phyloP scores from a whole-genome alignment of 371 early-diverging fungal genomes.

The Mortierella sp. region DNA sequence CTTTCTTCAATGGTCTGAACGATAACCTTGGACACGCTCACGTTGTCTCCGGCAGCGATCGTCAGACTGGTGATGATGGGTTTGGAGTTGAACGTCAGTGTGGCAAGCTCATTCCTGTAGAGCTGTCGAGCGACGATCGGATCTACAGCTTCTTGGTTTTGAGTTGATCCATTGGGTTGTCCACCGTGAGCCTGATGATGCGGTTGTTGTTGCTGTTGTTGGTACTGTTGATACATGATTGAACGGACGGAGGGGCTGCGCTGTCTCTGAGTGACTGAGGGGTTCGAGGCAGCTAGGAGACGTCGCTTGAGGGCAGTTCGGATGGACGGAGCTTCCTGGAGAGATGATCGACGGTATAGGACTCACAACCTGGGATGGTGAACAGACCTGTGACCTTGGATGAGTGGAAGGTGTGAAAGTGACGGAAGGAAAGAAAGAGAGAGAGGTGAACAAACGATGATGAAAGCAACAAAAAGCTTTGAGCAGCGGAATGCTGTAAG shows the following conservation, averaged over 20 bases:
- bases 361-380: no score
- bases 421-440: neutral
- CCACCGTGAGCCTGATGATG: slow-evolving; percentile 30
- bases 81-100: slow-evolving; percentile 88
- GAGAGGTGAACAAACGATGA: neutral
- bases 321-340: no score
- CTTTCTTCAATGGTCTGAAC: slow-evolving; percentile 87
- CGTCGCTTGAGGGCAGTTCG: no score
- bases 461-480: no score
- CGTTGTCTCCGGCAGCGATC: slow-evolving; percentile 83
- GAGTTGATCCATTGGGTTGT: slow-evolving; percentile 10
- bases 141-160: slow-evolving; percentile 44
- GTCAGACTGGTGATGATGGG: slow-evolving; percentile 93
- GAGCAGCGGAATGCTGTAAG: no score
- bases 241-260: neutral
- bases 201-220: slow-evolving; percentile 21
- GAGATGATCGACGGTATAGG: no score
- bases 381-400: neutral
- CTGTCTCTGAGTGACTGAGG: neutral
- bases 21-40: slow-evolving; percentile 71
- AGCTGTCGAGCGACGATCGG: slow-evolving; percentile 23
- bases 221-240: slow-evolving; percentile 45
- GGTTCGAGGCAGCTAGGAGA: no score
- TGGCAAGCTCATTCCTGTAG: slow-evolving; percentile 38
- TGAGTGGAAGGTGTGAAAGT: neutral